These are phyloP conservation scores for Evansstolkia leycettana DNA, from an alignment of 495 filamentous ascomycete genomes.

Conservation along the genomic window DNA sequence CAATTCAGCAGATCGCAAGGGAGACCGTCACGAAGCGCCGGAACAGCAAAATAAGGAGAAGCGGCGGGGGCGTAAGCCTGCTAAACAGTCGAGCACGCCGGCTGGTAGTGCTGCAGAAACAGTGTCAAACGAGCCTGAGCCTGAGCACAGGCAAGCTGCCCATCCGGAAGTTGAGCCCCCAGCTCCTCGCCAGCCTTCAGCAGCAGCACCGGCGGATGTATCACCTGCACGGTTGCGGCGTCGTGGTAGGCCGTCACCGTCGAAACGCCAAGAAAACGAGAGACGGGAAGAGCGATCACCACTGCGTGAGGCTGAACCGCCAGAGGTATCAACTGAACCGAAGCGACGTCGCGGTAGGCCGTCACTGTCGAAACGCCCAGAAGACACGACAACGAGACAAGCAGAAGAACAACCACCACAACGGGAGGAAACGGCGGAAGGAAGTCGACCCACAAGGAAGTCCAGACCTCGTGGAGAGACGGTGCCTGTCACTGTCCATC, in stretches of 20 bases:
- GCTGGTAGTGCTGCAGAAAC: constrained; percentile 1
- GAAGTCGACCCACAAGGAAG: constrained; percentile 10
- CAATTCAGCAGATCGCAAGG: neutral
- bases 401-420: constrained; percentile 6
- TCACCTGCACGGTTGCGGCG: too few species aligned
- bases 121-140: neutral
- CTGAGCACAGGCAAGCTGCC: constrained; percentile 4
- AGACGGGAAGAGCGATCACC: too few species aligned
- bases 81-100: neutral
- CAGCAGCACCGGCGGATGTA: too few species aligned
- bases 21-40: neutral
- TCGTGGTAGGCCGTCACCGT: neutral
- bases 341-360: constrained; percentile 10
- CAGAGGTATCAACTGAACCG: neutral
- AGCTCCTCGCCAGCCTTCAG: too few species aligned
- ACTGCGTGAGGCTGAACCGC: too few species aligned
- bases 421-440: constrained; percentile 13
- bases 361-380: constrained; percentile 6
- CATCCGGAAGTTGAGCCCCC: too few species aligned
- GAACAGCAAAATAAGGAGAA: neutral
- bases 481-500: constrained; percentile 33
- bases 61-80: too few species aligned
- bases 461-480: constrained; percentile 27
- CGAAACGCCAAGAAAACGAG: neutral
- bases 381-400: constrained; percentile 5